phyloP scores from a whole-genome alignment of 805 yeast genomes.

The Lachancea sp. region DNA sequence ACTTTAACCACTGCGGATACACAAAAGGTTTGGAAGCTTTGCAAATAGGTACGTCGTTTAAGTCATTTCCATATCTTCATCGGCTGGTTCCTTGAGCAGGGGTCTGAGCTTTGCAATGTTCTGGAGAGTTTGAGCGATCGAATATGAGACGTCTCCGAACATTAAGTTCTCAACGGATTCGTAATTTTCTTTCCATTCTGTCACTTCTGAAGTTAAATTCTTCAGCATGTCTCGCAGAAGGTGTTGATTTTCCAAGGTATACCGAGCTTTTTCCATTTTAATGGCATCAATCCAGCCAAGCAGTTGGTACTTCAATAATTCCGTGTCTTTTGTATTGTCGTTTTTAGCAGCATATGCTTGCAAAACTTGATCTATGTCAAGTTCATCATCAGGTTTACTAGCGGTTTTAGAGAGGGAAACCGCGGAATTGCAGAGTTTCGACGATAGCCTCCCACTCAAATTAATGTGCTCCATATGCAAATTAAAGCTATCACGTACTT shows the following conservation, averaged over 20 bases:
- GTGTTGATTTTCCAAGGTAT: constrained; percentile 27
- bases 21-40: neutral
- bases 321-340: constrained; percentile 13
- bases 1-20: too few species aligned
- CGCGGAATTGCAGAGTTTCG: constrained; percentile 18
- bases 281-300: constrained; percentile 23
- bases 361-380: constrained; percentile 12
- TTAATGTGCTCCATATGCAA: constrained; percentile 20
- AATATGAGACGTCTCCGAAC: constrained; percentile 29
- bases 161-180: constrained; percentile 26
- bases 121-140: constrained; percentile 26
- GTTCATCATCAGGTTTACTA: neutral
- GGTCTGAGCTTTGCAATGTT: constrained; percentile 21
- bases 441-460: constrained; percentile 24
- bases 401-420: neutral
- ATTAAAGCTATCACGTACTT: constrained; percentile 4
- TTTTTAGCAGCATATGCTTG: constrained; percentile 14
- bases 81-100: neutral
- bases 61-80: constrained; percentile 8
- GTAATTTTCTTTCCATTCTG: constrained; percentile 29
- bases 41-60: neutral
- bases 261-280: constrained; percentile 29
- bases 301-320: constrained; percentile 14
- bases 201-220: constrained; percentile 24
- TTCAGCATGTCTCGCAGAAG: constrained; percentile 19